A percentile compares a stretch with the other conserved stretches of the same genome.
These are phyloP conservation scores for Rhododendron kiyosumense DNA, from an alignment of 148 eudicot species.

Conservation along the genomic window DNA sequence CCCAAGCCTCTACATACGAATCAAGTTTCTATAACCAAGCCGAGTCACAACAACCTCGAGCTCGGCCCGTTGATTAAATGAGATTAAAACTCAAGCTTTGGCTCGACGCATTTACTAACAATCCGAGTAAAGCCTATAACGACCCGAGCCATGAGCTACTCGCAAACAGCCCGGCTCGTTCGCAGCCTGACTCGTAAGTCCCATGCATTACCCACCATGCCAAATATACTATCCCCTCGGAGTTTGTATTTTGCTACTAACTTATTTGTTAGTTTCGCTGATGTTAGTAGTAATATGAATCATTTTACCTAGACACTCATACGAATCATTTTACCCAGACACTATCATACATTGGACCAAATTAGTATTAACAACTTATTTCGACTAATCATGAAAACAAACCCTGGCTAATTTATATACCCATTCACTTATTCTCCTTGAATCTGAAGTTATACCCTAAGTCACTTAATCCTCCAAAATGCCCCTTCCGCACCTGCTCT, in stretches of 20 bases:
- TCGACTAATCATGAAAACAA: not conserved
- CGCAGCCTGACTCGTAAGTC: not conserved
- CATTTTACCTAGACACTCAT: not conserved
- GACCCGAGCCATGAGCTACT: not conserved
- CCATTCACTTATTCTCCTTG: not conserved
- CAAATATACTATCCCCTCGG: not conserved
- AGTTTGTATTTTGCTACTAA: not conserved
- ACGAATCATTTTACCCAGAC: not conserved
- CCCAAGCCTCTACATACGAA: not conserved
- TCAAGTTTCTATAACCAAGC: not conserved
- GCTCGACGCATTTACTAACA: not conserved
- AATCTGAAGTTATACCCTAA: conserved; percentile 22
- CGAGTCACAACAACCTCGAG: not conserved
- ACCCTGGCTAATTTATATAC: not conserved
- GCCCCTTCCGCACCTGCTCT: too few relatives aligned
- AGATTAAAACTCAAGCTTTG: not conserved
- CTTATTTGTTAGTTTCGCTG: not conserved
- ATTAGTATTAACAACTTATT: not conserved
- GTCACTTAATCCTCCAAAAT: not conserved
- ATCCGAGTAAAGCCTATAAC: not conserved
- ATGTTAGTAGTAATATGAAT: not conserved
- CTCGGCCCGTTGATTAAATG: not conserved
- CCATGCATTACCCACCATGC: not conserved
- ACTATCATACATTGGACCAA: not conserved
- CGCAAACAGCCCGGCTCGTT: not conserved